Evolutionary conservation across 805 yeast species (phyloP), one percentile per base, ranked within the genome.

Genomic region (Lipomyces oligophaga): DNA sequence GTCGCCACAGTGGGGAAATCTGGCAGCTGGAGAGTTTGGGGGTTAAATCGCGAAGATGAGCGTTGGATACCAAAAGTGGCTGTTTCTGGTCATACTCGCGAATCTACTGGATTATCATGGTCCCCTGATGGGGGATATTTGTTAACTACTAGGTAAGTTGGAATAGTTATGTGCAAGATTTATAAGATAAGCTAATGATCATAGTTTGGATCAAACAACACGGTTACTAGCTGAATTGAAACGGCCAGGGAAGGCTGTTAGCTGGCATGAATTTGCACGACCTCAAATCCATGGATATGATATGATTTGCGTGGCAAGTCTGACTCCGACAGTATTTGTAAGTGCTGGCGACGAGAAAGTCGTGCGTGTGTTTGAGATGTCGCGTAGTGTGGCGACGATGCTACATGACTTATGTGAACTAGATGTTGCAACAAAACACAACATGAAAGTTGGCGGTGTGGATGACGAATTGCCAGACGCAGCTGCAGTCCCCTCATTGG

Each of bases 281-380:
- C 97, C 98, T 0, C 99, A 93, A 65, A 93, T 93, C 54, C 99
- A 93, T 65, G 99, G 99, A 6, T 93, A 87, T 63, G 97, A 93
- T 62, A 88, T 93, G 97, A 74, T 85, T 31, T 80, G 95, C 56
- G 71, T 85, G 5, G 78, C 80, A 31, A 72, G 83, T 10, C 65
- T 93, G 11, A 66, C 76, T 15, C 66, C 72, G 40, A 72, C 83
- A 0, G 70, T 76, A 54, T 90, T 85, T 68, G 84, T 89, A 2
- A 85, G 96, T 43, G 97, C 89, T 13, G 97, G 97, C 38, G 99
- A 94, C 62, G 99, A 93, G 62, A 94, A 93, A 68, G 80, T 87
- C 8, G 66, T 90, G 54, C 73, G 99, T 57, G 85, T 88, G 0
- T 93, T 94, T 63, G 89, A 84, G 55, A 83, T 85, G 69, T 96